A percentile compares a stretch with the other conserved stretches of the same genome.
Evolutionary conservation across 2,329 filamentous ascomycete species (phyloP).

Genomic region (Fusarium dlaminii): DNA sequence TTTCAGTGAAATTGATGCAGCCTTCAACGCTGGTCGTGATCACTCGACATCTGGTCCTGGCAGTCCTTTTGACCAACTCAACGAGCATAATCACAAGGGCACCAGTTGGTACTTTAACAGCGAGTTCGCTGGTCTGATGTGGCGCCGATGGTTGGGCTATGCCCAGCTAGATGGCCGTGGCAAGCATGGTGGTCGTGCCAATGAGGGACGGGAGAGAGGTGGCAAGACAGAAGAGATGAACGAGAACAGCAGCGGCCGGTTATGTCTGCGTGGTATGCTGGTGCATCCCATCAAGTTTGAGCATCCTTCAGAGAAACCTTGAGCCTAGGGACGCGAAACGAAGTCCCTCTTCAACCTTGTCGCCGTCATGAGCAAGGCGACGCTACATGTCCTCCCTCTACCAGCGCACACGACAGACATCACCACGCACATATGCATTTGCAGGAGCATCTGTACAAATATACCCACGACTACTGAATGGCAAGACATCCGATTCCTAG

Average conservation of each 20-base stretch:
- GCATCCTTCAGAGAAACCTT: slow-evolving; percentile 56
- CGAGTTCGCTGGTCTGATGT: slow-evolving; percentile 79
- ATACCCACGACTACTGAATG: slow-evolving; percentile 43
- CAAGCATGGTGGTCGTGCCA: slow-evolving; percentile 59
- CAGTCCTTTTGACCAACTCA: slow-evolving; percentile 72
- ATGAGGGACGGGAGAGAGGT: slow-evolving; percentile 58
- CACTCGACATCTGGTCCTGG: slow-evolving; percentile 71
- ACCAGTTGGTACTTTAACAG: slow-evolving; percentile 88
- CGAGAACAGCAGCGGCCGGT: slow-evolving; percentile 64
- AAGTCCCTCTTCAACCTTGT: slow-evolving; percentile 12
- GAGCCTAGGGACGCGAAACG: slow-evolving; percentile 2
- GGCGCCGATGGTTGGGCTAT: slow-evolving; percentile 79
- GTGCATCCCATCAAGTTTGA: slow-evolving; percentile 83
- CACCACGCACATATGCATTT: slow-evolving; percentile 44
- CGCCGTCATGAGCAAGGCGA: slow-evolving; percentile 45
- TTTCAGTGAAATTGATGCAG: slow-evolving; percentile 70
- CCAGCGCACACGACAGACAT: slow-evolving; percentile 42
- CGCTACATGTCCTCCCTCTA: slow-evolving; percentile 27
- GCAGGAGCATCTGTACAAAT: slow-evolving; percentile 45
- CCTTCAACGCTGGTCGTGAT: slow-evolving; percentile 81
- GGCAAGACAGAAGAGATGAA: slow-evolving; percentile 62
- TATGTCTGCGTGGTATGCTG: slow-evolving; percentile 83
- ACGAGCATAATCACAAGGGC: slow-evolving; percentile 85
- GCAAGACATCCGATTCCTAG: slow-evolving; percentile 37
- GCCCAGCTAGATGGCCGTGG: slow-evolving; percentile 62